Percentiles rank a stretch among this genome's conserved stretches.
Evolutionary conservation across 2,329 filamentous ascomycete species (phyloP).

Genomic region (Penicillium decumbens): DNA sequence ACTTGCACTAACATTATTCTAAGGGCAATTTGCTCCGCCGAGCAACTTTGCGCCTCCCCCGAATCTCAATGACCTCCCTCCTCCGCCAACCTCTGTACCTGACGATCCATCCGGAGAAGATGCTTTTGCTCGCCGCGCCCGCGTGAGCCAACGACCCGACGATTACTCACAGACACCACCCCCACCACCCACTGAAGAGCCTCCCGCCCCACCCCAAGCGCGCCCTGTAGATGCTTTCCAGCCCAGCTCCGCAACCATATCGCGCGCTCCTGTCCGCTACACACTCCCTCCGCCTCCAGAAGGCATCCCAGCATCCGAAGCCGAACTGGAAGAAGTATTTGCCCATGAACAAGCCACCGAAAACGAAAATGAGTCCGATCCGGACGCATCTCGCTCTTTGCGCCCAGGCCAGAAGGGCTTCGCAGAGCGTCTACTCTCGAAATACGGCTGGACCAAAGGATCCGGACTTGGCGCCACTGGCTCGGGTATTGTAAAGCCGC

Average conservation of each 20-base stretch:
- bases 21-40: constrained; percentile 51
- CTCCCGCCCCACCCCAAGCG: constrained; percentile 28
- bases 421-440: constrained; percentile 81
- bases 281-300: constrained; percentile 50
- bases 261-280: constrained; percentile 74
- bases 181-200: constrained; percentile 22
- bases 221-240: constrained; percentile 41
- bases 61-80: constrained; percentile 37
- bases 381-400: constrained; percentile 51
- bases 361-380: constrained; percentile 29
- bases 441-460: constrained; percentile 90
- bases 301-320: constrained; percentile 51
- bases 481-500: constrained; percentile 76
- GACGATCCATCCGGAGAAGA: constrained; percentile 65
- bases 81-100: constrained; percentile 42
- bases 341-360: constrained; percentile 36
- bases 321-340: constrained; percentile 48
- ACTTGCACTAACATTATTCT: constrained; percentile 2
- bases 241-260: constrained; percentile 58
- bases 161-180: constrained; percentile 18
- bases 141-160: constrained; percentile 48
- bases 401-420: constrained; percentile 79
- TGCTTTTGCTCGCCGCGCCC: constrained; percentile 60
- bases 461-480: constrained; percentile 77
- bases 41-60: constrained; percentile 51